Percentiles rank a stretch among this genome's conserved stretches.
Evolutionary conservation across 225 moss, liverwort and hornwort genomes (phyloP).

Genomic region (Pseudoscleropodium purum): DNA sequence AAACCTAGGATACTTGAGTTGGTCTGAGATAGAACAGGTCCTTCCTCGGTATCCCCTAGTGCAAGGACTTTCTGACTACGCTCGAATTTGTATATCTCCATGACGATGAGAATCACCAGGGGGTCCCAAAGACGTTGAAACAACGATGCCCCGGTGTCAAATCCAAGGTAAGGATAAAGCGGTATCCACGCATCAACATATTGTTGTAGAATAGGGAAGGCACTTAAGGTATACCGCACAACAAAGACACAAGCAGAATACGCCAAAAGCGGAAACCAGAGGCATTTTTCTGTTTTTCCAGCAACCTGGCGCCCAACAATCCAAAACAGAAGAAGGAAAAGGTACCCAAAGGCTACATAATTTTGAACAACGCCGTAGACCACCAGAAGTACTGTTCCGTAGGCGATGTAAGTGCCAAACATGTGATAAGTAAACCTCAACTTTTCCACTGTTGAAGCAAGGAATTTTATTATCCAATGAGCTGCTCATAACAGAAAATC

Average conservation of each 20-base stretch:
- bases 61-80: conserved; percentile 46
- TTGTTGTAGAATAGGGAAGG: conserved; percentile 65
- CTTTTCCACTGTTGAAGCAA: conserved; percentile 62
- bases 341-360: conserved; percentile 76
- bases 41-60: conserved; percentile 34
- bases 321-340: conserved; percentile 85
- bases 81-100: conserved; percentile 88
- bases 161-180: conserved; percentile 72
- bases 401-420: conserved; percentile 87
- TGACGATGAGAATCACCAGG: conserved; percentile 68
- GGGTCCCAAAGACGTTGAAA: conserved; percentile 85
- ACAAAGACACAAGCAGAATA: conserved; percentile 68
- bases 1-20: conserved; percentile 33
- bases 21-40: conserved; percentile 5
- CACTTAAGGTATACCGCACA: conserved; percentile 61
- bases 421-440: conserved; percentile 75
- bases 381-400: conserved; percentile 79
- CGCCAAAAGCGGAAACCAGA: conserved; percentile 86
- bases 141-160: conserved; percentile 57
- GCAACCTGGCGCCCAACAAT: conserved; percentile 73
- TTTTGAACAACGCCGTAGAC: conserved; percentile 68
- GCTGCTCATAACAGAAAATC: conserved; percentile 30
- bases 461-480: conserved; percentile 80
- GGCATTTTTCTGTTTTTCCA: conserved; percentile 46
- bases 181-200: conserved; percentile 44